A percentile compares a stretch with the other conserved stretches of the same genome.
These are phyloP conservation scores for Apocynum venetum DNA, from an alignment of 257 asterid genomes.

Conservation along the genomic window DNA sequence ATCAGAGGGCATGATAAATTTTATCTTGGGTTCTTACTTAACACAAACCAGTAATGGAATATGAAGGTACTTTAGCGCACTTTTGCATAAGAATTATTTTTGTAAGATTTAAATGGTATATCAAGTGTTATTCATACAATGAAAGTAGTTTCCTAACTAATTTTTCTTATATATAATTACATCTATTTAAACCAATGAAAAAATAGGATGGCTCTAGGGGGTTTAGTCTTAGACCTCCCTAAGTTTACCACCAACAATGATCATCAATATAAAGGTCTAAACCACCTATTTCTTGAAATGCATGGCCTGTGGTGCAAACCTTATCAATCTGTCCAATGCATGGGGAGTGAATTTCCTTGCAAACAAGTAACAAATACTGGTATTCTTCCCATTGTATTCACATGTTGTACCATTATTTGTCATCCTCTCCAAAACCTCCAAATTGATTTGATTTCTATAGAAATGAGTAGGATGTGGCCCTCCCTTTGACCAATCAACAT, in stretches of 20 bases:
- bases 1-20: too few relatives aligned
- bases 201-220: background rate
- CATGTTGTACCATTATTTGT: conserved; percentile 43
- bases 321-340: conserved; percentile 59
- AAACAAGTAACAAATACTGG: conserved; percentile 60
- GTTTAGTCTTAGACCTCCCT: background rate
- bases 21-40: too few relatives aligned
- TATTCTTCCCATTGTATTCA: conserved; percentile 58
- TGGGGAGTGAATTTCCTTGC: conserved; percentile 66
- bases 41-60: too few relatives aligned
- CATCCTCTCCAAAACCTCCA: conserved; percentile 46
- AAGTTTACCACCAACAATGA: background rate
- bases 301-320: conserved; percentile 72
- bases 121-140: background rate
- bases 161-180: background rate
- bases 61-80: too few relatives aligned
- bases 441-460: conserved; percentile 36
- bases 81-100: too few relatives aligned
- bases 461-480: conserved; percentile 77
- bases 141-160: background rate
- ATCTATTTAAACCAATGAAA: background rate
- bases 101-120: too few relatives aligned
- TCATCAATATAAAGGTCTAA: too few relatives aligned
- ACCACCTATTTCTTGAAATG: conserved; percentile 32
- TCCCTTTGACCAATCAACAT: conserved; percentile 84